Percentiles rank a stretch among this genome's conserved stretches.
Evolutionary conservation across 176 grass and related monocot species (phyloP).

Genomic region (bread wheat (Triticum aestivum)): IWGSC_CS_RefSeq_v2.1 NC_057811.1:478001487-478001986

Average conservation of each 20-base stretch:
- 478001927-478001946: not conserved
- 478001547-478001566: constrained; percentile 67
- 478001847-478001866: not conserved
- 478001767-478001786: not conserved
- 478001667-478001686: constrained; percentile 6
- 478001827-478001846: not conserved
- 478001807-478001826: not conserved
- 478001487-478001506: not conserved
- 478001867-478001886: not conserved
- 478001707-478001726: not conserved
- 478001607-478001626: constrained; percentile 68
- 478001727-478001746: not conserved
- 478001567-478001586: constrained; percentile 81
- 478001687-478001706: not conserved
- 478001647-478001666: not conserved
- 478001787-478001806: constrained; percentile 3
- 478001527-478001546: constrained; percentile 17
- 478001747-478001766: not conserved
- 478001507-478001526: constrained; percentile 17
- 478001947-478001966: not conserved
- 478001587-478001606: constrained; percentile 76
- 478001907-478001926: not conserved
- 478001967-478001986: not conserved
- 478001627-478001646: constrained; percentile 74
- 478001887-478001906: not conserved